Evolutionary conservation across 2,329 filamentous ascomycete genomes (phyloP).

Genomic region (Paraphaeosphaeria minitans): DNA sequence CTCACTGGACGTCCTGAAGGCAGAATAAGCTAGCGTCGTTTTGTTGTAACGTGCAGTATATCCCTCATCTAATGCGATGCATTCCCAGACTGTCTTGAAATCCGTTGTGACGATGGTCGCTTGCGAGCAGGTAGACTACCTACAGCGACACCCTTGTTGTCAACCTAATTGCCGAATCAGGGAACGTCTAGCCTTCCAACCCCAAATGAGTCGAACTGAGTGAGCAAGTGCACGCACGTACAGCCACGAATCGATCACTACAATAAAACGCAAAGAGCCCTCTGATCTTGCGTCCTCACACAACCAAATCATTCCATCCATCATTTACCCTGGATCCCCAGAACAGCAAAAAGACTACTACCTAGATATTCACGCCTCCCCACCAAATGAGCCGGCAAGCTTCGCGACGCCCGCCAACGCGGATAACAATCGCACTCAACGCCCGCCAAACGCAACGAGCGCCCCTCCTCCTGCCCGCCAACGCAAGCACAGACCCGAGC

Average conservation of each 20-base stretch:
- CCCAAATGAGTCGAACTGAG: not conserved
- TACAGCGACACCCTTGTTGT: not conserved
- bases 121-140: not conserved
- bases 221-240: not conserved
- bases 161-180: not conserved
- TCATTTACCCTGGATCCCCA: not conserved
- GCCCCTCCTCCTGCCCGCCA: constrained; percentile 31
- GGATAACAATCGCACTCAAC: constrained; percentile 41
- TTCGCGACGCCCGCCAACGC: constrained; percentile 22
- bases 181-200: not conserved
- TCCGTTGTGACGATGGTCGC: not conserved
- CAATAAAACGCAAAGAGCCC: not conserved
- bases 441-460: constrained; percentile 36
- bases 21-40: not conserved
- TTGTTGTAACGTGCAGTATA: not conserved
- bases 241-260: not conserved
- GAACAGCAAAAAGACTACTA: too few species aligned
- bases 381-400: not conserved
- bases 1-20: constrained; percentile 27
- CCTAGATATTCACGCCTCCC: not conserved
- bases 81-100: not conserved
- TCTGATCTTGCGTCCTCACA: not conserved
- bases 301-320: not conserved
- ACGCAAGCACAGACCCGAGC: constrained; percentile 22
- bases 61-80: not conserved